Evolutionary conservation across 1,284 basidiomycete species (phyloP), one percentile per base, ranked within the genome.

Genomic region (Malassezia sp.): DNA sequence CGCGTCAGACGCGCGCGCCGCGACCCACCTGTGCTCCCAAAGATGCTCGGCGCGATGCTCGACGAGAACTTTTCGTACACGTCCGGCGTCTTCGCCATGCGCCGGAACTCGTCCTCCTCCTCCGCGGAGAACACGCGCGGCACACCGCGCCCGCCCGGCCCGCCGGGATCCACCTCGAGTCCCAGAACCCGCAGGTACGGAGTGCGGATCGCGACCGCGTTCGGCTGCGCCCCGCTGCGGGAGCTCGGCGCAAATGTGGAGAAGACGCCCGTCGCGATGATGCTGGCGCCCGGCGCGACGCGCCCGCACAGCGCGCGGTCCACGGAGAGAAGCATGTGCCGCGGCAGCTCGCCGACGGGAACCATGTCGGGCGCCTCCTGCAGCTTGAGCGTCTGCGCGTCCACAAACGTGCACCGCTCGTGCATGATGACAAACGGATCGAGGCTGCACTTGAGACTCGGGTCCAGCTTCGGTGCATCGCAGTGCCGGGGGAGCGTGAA

Each of bases 331-430:
- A 95, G 78, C 77, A 99, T 89, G 71, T 97, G 93, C 32, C 90
- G 75, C 4, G 93, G 93, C 36, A 99, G 76, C 68, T 99, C 93
- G 75, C 93, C 93, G 18, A 97, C 89, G 2, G 93, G 93, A 0
- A 99, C 93, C 88, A 96, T 95, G 71, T 99, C 93, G 0, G 93
- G 93, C 6, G 91, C 90, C 73, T 99, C 93, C 72, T 99, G 93
- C 12, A 99, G 78, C 72, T 99, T 99, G 61, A 99, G 78, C 6
- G 81, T 85, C 73, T 99, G 93, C 61, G 90, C 86, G 70, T 99
- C 93, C 22, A 91, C 83, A 70, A 97, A 99, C 4, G 78, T 75
- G 42, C 88, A 97, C 71, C 88, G 86, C 44, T 89, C 85, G 72
- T 99, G 93, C 10, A 97, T 76, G 61, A 99, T 93, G 37, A 91